Base-by-base conservation (phyloP, 108 stramenopile species). In the Cylindrotheca fusiformis region DNA sequence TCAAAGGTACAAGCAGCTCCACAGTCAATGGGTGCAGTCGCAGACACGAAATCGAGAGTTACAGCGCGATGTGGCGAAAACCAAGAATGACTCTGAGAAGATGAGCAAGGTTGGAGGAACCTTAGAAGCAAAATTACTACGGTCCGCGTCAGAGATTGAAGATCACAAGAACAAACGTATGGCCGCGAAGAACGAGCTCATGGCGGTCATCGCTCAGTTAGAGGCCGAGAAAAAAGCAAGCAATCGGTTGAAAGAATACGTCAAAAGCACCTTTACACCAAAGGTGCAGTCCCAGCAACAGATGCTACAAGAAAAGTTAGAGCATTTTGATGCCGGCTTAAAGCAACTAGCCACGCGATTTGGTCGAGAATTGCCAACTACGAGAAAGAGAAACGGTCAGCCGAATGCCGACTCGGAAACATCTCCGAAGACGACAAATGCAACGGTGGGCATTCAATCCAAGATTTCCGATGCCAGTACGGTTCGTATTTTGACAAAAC, bases 271-370 rank as follows among this genome's bases (percentile, higher is more conserved):
- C 2, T 86, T 93, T 46, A 89, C 86, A 18, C 88, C 91, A 1
- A 93, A 93, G 49, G 86, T 86, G 8, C 63, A 86, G 51, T 85
- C 80, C 49, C 91, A 93, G 60, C 91, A 93, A 33, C 86, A 93
- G 65, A 65, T 84, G 3, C 65, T 93, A 14, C 65, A 72, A 3
- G 91, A 93, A 32, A 72, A 67, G 36, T 32, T 89, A 17, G 69
- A 75, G 46, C 84, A 86, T 31, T 77, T 93, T 62, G 88, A 93
- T 19, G 52, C 49, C 3, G 82, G 85, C 51, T 60, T 93, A 48
- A 66, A 74, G 22, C 67, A 77, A 44, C 50, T 93, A 29, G 71
- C 91, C 4, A 53, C 28, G 8, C 84, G 84, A 24, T 44, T 89
- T 24, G 86, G 86, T 14, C 76, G 79, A 58, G 59, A 82, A 18